Evolutionary conservation across 2,329 filamentous ascomycete species (phyloP).

Genomic region (Lasiodiplodia sp.): DNA sequence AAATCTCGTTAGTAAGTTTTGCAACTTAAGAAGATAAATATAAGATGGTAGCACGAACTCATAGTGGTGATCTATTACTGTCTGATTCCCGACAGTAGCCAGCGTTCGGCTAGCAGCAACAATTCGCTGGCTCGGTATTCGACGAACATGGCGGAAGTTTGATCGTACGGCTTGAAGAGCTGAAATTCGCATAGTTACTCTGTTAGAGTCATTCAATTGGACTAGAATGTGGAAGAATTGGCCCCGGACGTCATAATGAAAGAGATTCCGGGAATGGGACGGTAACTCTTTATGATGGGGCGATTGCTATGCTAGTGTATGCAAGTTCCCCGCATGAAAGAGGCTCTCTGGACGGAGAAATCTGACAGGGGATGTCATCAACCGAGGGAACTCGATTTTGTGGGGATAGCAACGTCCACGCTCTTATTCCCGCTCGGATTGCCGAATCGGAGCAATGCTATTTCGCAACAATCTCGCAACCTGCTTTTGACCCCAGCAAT

Average conservation of each 20-base stretch:
- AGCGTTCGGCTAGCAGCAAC: not conserved
- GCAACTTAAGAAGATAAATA: not conserved
- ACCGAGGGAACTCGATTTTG: conserved; percentile 1
- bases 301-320: not conserved
- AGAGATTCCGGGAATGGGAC: not conserved
- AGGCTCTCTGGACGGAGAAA: not conserved
- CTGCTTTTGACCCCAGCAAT: not conserved
- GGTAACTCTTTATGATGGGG: not conserved
- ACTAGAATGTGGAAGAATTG: not conserved
- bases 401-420: not conserved
- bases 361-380: not conserved
- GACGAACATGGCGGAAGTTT: not conserved
- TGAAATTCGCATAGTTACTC: not conserved
- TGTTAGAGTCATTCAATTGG: not conserved
- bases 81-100: not conserved
- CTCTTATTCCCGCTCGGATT: conserved; percentile 11
- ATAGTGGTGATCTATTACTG: conserved; percentile 45
- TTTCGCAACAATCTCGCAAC: not conserved
- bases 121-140: not conserved
- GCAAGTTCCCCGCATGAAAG: conserved; percentile 18
- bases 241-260: not conserved
- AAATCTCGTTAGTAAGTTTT: not conserved
- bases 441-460: conserved; percentile 13
- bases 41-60: conserved; percentile 36
- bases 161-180: not conserved